Evolutionary conservation across 2,329 filamentous ascomycete species (phyloP).

Genomic region (Chrysoporthe deuterocubensis): DNA sequence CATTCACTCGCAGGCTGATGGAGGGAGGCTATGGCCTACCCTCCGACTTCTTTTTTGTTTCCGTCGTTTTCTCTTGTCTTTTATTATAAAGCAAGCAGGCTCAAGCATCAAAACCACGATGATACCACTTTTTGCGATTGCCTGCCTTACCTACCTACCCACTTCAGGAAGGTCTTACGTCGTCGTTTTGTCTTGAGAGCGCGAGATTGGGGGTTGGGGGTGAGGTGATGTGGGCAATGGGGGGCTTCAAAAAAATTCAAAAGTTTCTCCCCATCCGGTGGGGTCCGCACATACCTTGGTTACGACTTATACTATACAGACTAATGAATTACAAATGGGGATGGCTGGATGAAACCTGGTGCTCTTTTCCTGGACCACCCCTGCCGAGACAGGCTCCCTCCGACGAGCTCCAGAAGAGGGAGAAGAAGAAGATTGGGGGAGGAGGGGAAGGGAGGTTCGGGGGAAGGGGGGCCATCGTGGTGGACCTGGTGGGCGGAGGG

Average conservation of each 20-base stretch:
- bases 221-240: background rate
- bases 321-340: slow-evolving; percentile 7
- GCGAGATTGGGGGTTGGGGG: background rate
- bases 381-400: background rate
- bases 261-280: background rate
- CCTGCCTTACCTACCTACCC: background rate
- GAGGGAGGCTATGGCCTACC: background rate
- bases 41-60: background rate
- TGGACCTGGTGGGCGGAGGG: too few relatives aligned
- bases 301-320: slow-evolving; percentile 7
- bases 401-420: background rate
- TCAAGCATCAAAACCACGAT: slow-evolving; percentile 8
- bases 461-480: too few relatives aligned
- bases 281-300: background rate
- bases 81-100: slow-evolving; percentile 9
- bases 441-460: background rate
- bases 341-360: background rate
- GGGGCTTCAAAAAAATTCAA: background rate
- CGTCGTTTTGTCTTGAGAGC: background rate
- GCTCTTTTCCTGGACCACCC: background rate
- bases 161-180: background rate
- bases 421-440: background rate
- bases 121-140: slow-evolving; percentile 7
- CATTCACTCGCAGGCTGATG: background rate
- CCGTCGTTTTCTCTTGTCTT: background rate